Evolutionary conservation across 2,329 filamentous ascomycete genomes (phyloP).

Genomic region (Aspergillus japonicus): DNA sequence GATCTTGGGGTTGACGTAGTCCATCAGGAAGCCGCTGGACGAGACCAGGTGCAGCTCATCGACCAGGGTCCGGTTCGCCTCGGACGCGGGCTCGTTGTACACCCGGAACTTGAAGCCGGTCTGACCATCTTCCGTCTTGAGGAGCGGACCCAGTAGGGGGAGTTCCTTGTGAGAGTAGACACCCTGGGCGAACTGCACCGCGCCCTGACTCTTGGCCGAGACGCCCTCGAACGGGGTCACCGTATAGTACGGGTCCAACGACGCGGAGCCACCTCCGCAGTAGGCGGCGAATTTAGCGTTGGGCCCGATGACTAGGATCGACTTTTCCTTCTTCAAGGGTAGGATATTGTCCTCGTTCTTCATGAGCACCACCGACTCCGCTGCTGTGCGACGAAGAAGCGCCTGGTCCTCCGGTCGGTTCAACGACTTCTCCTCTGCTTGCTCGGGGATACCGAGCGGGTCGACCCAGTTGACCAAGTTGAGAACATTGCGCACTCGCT

Average conservation of each 20-base stretch:
- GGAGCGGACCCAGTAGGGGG: slow-evolving; percentile 56
- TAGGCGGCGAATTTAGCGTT: slow-evolving; percentile 51
- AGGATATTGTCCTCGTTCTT: slow-evolving; percentile 68
- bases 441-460: slow-evolving; percentile 55
- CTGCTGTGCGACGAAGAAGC: slow-evolving; percentile 64
- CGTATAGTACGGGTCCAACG: slow-evolving; percentile 48
- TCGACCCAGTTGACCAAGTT: slow-evolving; percentile 60
- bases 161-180: slow-evolving; percentile 65
- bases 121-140: slow-evolving; percentile 54
- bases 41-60: slow-evolving; percentile 50
- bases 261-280: slow-evolving; percentile 66
- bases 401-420: slow-evolving; percentile 63
- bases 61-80: slow-evolving; percentile 49
- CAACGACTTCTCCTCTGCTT: slow-evolving; percentile 53
- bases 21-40: slow-evolving; percentile 51
- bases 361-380: slow-evolving; percentile 69
- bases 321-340: slow-evolving; percentile 52
- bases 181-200: slow-evolving; percentile 56
- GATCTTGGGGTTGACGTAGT: slow-evolving; percentile 56
- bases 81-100: slow-evolving; percentile 59
- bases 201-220: slow-evolving; percentile 33
- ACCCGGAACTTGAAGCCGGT: slow-evolving; percentile 62
- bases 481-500: slow-evolving; percentile 58
- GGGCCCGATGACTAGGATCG: slow-evolving; percentile 55
- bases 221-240: slow-evolving; percentile 48